These are phyloP conservation scores for Achlya hypogyna DNA, from an alignment of 352 stramenopile genomes.

Conservation along the genomic window DNA sequence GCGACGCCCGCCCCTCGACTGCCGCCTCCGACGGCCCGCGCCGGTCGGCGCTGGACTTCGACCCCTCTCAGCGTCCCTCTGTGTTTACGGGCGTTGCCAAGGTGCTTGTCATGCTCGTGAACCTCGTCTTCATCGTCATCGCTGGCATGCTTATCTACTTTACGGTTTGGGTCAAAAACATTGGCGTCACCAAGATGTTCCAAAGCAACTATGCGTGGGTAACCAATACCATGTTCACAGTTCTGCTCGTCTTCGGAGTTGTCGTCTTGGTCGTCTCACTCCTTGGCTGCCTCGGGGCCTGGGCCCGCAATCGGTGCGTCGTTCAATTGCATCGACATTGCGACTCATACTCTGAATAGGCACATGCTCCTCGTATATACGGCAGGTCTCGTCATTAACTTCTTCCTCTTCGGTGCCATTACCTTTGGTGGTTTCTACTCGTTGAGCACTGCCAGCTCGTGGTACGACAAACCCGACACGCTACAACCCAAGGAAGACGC, in stretches of 20 bases:
- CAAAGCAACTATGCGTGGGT: constrained; percentile 69
- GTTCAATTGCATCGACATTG: background rate
- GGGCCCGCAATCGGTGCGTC: constrained; percentile 49
- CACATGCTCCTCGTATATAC: constrained; percentile 57
- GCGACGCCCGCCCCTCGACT: background rate
- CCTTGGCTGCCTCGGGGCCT: constrained; percentile 65
- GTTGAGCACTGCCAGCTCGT: constrained; percentile 43
- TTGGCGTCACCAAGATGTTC: constrained; percentile 69
- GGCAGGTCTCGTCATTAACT: constrained; percentile 47
- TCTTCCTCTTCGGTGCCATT: constrained; percentile 57
- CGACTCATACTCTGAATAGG: background rate
- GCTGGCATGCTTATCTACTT: constrained; percentile 79
- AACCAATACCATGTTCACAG: constrained; percentile 51
- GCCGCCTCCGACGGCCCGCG: background rate
- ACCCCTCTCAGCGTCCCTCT: background rate
- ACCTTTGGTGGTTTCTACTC: constrained; percentile 45
- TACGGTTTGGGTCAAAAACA: constrained; percentile 46
- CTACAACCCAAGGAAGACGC: constrained; percentile 29
- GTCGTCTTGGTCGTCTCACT: constrained; percentile 53
- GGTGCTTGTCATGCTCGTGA: constrained; percentile 71
- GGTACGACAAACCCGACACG: constrained; percentile 32
- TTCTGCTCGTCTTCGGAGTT: constrained; percentile 57
- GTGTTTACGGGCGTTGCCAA: constrained; percentile 37
- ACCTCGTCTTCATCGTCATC: constrained; percentile 75
- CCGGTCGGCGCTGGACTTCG: background rate